Base-by-base conservation (phyloP, 176 grass and related monocot genomes). In the Avena sativa region DNA sequence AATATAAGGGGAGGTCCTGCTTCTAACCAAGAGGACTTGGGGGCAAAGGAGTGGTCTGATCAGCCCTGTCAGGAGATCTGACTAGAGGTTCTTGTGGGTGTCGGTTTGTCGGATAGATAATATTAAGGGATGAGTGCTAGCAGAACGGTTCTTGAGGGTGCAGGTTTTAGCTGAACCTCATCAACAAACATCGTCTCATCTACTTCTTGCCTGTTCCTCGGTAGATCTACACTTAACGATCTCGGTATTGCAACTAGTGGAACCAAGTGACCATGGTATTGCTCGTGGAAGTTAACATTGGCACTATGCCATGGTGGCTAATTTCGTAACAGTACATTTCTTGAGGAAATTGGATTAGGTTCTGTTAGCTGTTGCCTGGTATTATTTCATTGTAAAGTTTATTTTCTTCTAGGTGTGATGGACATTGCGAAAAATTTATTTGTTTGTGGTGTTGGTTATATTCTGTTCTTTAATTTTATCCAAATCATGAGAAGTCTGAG, bases 141-240 rank as follows among this genome's bases (percentile, higher is more conserved):
- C 6, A 17, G 67, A 71, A 71, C 34, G 8, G 68, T 23, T 49
- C 44, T 44, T 44, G 14, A 0, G n/a, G 71, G 23, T 74, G n/a
- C 48, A 74, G 44, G 44, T 49, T 74, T 74, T 74, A n/a, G 71
- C n/a, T 74, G 6, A 74, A 15, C 71, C 44, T 74, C 40, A 43
- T 7, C 40, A 43, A 43, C 40, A 43, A 48, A 14, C 5, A 23
- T 1, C 71, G 4, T 48, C 10, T 73, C 11, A 47, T 66, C 63
- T 66, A 30, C 1, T 14, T 65, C 12, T 66, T 66, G 26, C 63
- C 7, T 4, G 25, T 32, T 66, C 23, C 26, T 66, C 12, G 20
- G 70, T 72, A 74, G 43, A 48, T 73, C 70, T 47, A 47, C 1
- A 11, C 70, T 73, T 2, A 43, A 14, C 5, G 11, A 73, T 2